Base-by-base conservation (phyloP, 2,329 filamentous ascomycete genomes). In the Lecanosticta acicola region DNA sequence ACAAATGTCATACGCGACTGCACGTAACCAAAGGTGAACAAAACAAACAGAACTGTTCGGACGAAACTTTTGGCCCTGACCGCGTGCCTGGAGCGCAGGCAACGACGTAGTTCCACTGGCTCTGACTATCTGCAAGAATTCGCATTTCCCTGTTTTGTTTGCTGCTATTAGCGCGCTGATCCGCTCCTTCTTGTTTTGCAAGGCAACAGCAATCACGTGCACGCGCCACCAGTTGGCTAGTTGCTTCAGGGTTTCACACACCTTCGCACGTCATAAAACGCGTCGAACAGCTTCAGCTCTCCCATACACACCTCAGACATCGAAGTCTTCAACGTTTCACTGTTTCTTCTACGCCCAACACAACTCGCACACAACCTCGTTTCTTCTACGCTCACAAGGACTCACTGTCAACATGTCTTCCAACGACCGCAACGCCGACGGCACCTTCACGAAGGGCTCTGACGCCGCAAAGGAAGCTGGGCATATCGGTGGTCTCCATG, bases 361-460 rank as follows among this genome's bases (percentile, higher is more conserved):
- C n/a, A n/a, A n/a, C n/a, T n/a, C n/a, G n/a, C n/a, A n/a, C n/a
- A n/a, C n/a, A n/a, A n/a, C n/a, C n/a, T n/a, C n/a, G n/a, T n/a
- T n/a, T n/a, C n/a, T n/a, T n/a, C n/a, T n/a, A n/a, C n/a, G n/a
- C n/a, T n/a, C n/a, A n/a, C n/a, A n/a, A n/a, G n/a, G n/a, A 29
- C 24, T 5, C 24, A 29, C 24, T 29, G 5, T 11, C 24, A 29
- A 29, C 7, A 29, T 29, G 24, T 29, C 24, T 29, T 29, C 24
- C 24, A 16, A 61, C 4, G 65, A 58, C 20, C 56, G 63, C 41
- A 54, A 60, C 41, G 51, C 47, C 32, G 48, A 53, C 34, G 52
- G 55, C 21, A 55, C 53, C 5, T 58, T 58, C 49, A 46, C 43
- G 41, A 56, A 54, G 32, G 56, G 56, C 42, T 49, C 43, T 20